These are phyloP conservation scores for Plasmodiophora brassicae DNA, from an alignment of 208 protist genomes.

Conservation along the genomic window DNA sequence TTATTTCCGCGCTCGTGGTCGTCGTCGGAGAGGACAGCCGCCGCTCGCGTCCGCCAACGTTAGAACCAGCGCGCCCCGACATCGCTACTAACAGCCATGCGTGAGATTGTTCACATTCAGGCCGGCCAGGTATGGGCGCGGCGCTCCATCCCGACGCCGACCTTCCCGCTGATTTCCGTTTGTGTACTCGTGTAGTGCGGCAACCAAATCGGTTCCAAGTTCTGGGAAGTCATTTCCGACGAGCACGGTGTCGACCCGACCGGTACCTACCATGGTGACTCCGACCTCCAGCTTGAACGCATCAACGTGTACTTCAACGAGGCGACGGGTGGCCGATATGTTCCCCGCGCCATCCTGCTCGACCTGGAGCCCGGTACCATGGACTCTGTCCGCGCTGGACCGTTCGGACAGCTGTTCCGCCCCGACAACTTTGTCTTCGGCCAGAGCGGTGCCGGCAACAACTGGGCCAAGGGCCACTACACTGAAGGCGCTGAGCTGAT, in stretches of 20 bases:
- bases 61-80: too few relatives aligned
- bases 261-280: slow-evolving; percentile 82
- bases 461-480: slow-evolving; percentile 95
- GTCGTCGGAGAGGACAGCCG: too few relatives aligned
- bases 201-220: slow-evolving; percentile 54
- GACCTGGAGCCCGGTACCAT: slow-evolving; percentile 90
- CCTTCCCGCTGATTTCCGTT: not conserved
- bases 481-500: slow-evolving; percentile 95
- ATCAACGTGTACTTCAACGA: slow-evolving; percentile 98
- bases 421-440: slow-evolving; percentile 97
- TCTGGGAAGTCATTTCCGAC: slow-evolving; percentile 70
- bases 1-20: too few relatives aligned
- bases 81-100: slow-evolving; percentile 75
- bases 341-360: slow-evolving; percentile 77
- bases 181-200: slow-evolving; percentile 21
- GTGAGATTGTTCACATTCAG: slow-evolving; percentile 90
- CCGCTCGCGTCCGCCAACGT: too few relatives aligned
- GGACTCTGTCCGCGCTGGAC: slow-evolving; percentile 85
- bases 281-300: slow-evolving; percentile 91
- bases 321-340: slow-evolving; percentile 76
- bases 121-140: slow-evolving; percentile 79
- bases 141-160: not conserved
- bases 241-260: slow-evolving; percentile 79
- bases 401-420: slow-evolving; percentile 84
- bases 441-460: slow-evolving; percentile 93